Evolutionary conservation across 2,329 filamentous ascomycete species (phyloP).

Genomic region (Epichloe elymi): DNA sequence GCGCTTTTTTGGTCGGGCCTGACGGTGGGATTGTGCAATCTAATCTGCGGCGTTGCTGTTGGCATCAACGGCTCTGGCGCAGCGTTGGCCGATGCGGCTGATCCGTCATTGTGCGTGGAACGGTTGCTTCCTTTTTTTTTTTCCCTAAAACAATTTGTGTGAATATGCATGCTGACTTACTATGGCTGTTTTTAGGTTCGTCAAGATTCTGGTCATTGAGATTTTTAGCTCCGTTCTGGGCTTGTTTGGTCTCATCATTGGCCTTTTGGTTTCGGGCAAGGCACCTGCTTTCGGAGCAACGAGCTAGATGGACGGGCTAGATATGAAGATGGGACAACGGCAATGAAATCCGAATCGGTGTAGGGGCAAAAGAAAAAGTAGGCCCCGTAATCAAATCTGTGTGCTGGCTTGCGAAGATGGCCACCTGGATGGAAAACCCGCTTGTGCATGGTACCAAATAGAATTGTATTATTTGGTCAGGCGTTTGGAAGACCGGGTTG

Average conservation of each 20-base stretch:
- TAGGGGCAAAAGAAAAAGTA: too few relatives aligned
- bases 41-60: conserved; percentile 91
- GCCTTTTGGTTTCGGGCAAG: conserved; percentile 75
- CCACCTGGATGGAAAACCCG: background rate
- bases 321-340: background rate
- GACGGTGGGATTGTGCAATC: conserved; percentile 88
- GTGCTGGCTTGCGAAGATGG: background rate
- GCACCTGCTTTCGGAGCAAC: conserved; percentile 31
- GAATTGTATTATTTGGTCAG: conserved; percentile 21
- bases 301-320: background rate
- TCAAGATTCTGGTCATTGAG: conserved; percentile 97
- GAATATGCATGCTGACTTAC: conserved; percentile 11
- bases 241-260: conserved; percentile 91
- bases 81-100: conserved; percentile 88
- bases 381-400: background rate
- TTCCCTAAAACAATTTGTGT: background rate
- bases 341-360: background rate
- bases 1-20: conserved; percentile 93
- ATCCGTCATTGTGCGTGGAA: conserved; percentile 64
- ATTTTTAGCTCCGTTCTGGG: conserved; percentile 98
- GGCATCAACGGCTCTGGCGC: conserved; percentile 97
- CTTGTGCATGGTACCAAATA: conserved; percentile 21
- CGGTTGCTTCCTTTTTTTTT: background rate
- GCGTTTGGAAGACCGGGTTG: conserved; percentile 27
- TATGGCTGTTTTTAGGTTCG: conserved; percentile 49